Percentiles rank a stretch among this genome's conserved stretches.
Evolutionary conservation across 2,329 filamentous ascomycete species (phyloP).

Genomic region (Ophiostoma ulmi): DNA sequence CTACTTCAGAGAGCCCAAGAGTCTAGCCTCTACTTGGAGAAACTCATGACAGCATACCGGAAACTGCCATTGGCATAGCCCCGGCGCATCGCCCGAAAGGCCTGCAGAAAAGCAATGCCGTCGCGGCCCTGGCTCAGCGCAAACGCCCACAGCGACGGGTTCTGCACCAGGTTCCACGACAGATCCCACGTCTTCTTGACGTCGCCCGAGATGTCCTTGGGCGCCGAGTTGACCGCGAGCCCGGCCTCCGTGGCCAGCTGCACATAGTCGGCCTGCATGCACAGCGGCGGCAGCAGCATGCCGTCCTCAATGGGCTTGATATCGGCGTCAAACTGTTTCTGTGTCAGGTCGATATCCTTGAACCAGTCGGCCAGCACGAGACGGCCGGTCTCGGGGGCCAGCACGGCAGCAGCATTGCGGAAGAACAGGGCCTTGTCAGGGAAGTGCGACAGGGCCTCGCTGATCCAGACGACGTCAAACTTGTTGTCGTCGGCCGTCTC

Average conservation of each 20-base stretch:
- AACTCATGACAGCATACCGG: slow-evolving; percentile 54
- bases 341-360: slow-evolving; percentile 45
- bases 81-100: slow-evolving; percentile 56
- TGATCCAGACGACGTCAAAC: slow-evolving; percentile 59
- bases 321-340: slow-evolving; percentile 44
- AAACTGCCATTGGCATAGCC: slow-evolving; percentile 56
- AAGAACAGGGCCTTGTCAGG: slow-evolving; percentile 57
- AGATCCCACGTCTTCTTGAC: slow-evolving; percentile 60
- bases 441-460: slow-evolving; percentile 56
- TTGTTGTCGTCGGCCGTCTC: slow-evolving; percentile 25
- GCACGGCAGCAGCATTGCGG: slow-evolving; percentile 44
- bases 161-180: slow-evolving; percentile 56
- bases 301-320: slow-evolving; percentile 59
- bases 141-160: slow-evolving; percentile 56
- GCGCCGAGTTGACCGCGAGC: slow-evolving; percentile 41
- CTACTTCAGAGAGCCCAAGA: not conserved
- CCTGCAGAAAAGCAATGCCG: slow-evolving; percentile 55
- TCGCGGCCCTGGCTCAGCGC: slow-evolving; percentile 56
- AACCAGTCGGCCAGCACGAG: slow-evolving; percentile 59
- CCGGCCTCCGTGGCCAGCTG: slow-evolving; percentile 45
- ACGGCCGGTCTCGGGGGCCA: slow-evolving; percentile 44
- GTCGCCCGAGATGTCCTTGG: slow-evolving; percentile 53
- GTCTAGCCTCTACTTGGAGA: slow-evolving; percentile 39
- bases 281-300: slow-evolving; percentile 54
- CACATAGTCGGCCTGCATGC: slow-evolving; percentile 50